Percentiles rank a stretch among this genome's conserved stretches.
Evolutionary conservation across 305 asterid species (phyloP).

Genomic region (Solanum hybrid): DNA sequence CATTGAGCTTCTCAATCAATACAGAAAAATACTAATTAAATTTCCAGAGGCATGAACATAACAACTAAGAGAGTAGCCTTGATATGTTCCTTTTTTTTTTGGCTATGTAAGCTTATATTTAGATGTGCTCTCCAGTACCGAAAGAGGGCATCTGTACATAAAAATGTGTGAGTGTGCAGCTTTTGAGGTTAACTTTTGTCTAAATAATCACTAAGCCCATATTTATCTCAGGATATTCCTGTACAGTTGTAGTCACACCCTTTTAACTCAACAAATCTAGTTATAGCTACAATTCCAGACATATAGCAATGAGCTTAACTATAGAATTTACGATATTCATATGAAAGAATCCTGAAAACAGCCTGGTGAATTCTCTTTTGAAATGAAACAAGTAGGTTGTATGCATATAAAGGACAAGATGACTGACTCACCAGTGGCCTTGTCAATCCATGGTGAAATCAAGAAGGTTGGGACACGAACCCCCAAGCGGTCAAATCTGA

Average conservation of each 20-base stretch:
- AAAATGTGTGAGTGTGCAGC: neutral
- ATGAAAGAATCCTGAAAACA: neutral
- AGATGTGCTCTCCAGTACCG: neutral
- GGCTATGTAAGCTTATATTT: neutral
- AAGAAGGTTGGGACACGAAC: constrained; percentile 84
- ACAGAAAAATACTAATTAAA: neutral
- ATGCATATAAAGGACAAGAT: neutral
- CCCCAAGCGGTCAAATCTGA: constrained; percentile 77
- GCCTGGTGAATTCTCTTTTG: neutral
- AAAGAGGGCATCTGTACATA: neutral
- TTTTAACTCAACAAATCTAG: neutral
- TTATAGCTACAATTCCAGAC: neutral
- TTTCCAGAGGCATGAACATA: neutral
- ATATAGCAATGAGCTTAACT: neutral
- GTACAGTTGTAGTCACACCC: neutral
- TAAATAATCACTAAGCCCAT: neutral
- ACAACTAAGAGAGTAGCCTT: neutral
- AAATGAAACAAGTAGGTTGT: neutral
- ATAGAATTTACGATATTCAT: neutral
- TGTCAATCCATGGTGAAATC: constrained; percentile 94
- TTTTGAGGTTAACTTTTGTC: neutral
- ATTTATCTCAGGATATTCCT: neutral
- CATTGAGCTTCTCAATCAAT: neutral
- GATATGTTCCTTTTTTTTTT: neutral
- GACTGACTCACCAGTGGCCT: constrained; percentile 67